Evolutionary conservation across 2,329 filamentous ascomycete genomes (phyloP), one percentile per base, ranked within the genome.

Genomic region (Talaromyces amestolkiae): DNA sequence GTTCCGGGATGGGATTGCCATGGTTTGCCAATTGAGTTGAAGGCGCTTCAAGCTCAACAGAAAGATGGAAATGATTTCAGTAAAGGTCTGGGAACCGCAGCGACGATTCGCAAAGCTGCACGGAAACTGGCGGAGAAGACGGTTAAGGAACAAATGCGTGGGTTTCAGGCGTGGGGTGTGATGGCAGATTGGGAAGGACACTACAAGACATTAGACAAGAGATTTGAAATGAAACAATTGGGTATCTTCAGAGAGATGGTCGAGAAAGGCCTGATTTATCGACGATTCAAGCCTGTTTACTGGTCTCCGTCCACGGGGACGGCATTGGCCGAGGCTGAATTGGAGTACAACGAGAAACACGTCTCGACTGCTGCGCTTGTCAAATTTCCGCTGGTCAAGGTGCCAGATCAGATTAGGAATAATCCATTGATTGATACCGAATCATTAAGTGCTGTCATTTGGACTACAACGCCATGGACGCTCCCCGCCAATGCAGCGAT

Each of bases 401-500:
- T 87, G 13, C 80, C 84, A 0, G 73, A 79, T 8, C 73, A 78
- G 27, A 70, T 89, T 27, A 72, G 73, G 56, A 72, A 79, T 8
- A 77, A 80, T 24, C 70, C 76, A 2, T 69, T 74, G 31, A 70
- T 82, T 3, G 75, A 85, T 24, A 69, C 77, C 6, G 82, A 83
- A 3, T 79, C 82, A 5, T 74, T 97, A 11, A 90, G 85, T 75
- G 92, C 91, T n/a, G 85, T 95, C n/a, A 91, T 98, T 61, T 99
- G 95, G 95, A 99, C 95, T 1, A 99, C 95, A 0, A 99, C 95
- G 0, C 95, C 95, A 0, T 99, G 95, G 95, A 99, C 95, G 0
- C 82, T 99, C 5, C 94, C 95, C 0, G 93, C 94, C 1, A 99
- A 99, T 75, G 88, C 87, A 74, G 93, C 92, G 0, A 93, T 99